Conservation (phyloP, 305 asterid species). For the Ilex paraguariensis region DNA sequence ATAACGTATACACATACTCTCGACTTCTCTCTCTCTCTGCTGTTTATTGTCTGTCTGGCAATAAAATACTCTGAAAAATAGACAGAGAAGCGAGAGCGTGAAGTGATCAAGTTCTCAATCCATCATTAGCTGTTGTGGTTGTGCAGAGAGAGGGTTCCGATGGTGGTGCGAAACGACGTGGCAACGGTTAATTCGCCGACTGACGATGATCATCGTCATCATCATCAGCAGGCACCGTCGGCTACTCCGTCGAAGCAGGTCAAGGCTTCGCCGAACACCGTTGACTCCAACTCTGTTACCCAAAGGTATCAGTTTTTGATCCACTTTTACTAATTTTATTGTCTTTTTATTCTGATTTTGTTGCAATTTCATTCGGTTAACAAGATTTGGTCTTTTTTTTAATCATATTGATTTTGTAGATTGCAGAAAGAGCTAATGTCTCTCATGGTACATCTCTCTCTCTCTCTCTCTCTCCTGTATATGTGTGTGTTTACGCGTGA, state of each 20-base stretch:
- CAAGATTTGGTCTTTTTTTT: slow-evolving; percentile 6
- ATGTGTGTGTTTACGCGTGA: too few species aligned
- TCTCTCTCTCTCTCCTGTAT: too few species aligned
- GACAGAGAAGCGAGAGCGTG: background rate
- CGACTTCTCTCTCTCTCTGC: background rate
- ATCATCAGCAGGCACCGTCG: slow-evolving; percentile 19
- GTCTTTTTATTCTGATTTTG: background rate
- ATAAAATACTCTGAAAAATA: background rate
- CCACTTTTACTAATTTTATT: background rate
- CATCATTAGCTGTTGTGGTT: background rate
- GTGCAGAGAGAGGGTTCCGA: background rate
- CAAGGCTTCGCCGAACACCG: slow-evolving; percentile 21
- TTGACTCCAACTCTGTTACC: slow-evolving; percentile 33
- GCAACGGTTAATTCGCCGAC: slow-evolving; percentile 4
- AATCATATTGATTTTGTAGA: slow-evolving; percentile 21
- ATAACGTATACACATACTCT: background rate
- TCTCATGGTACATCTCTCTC: slow-evolving; percentile 44
- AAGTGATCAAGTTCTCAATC: background rate
- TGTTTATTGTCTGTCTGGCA: background rate
- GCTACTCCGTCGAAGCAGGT: slow-evolving; percentile 19
- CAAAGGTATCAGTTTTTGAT: slow-evolving; percentile 15
- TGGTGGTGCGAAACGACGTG: slow-evolving; percentile 30
- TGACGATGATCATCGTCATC: slow-evolving; percentile 5
- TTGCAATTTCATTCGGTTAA: background rate
- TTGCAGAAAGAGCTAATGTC: slow-evolving; percentile 82